Percentiles rank a stretch among this genome's conserved stretches.
Conservation (phyloP, 257 asterid genomes). For the Gardenia jasminoides region DNA sequence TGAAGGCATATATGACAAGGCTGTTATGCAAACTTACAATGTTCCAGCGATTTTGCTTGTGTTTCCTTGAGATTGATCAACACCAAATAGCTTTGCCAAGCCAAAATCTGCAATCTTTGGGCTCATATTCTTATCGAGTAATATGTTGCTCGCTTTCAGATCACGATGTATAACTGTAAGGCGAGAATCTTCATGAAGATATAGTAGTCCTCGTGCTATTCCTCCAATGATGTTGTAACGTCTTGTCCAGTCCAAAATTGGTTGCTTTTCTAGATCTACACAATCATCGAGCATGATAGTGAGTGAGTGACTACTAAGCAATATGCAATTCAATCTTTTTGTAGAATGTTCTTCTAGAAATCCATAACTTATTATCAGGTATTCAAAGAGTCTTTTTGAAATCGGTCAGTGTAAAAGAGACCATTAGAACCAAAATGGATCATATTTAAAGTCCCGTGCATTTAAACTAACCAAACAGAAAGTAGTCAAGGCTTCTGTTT, state of each 20-base stretch:
- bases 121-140: constrained; percentile 27
- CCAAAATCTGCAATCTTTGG: constrained; percentile 37
- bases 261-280: constrained; percentile 17
- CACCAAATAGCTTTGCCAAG: constrained; percentile 19
- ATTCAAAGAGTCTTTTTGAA: no score
- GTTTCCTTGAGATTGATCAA: constrained; percentile 19
- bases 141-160: background rate
- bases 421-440: no score
- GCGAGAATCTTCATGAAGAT: constrained; percentile 35
- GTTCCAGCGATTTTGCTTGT: constrained; percentile 30
- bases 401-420: no score
- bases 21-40: constrained; percentile 27
- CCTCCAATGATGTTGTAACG: constrained; percentile 32
- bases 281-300: background rate
- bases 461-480: no score
- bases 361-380: no score
- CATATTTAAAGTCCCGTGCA: no score
- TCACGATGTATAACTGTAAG: background rate
- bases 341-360: no score
- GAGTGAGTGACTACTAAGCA: no score
- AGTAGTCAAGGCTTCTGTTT: no score
- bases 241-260: constrained; percentile 19
- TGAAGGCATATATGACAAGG: no score
- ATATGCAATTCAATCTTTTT: no score
- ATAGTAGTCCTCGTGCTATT: constrained; percentile 26